Conservation (phyloP, 2,329 filamentous ascomycete genomes). For the Neurospora sp. region DNA sequence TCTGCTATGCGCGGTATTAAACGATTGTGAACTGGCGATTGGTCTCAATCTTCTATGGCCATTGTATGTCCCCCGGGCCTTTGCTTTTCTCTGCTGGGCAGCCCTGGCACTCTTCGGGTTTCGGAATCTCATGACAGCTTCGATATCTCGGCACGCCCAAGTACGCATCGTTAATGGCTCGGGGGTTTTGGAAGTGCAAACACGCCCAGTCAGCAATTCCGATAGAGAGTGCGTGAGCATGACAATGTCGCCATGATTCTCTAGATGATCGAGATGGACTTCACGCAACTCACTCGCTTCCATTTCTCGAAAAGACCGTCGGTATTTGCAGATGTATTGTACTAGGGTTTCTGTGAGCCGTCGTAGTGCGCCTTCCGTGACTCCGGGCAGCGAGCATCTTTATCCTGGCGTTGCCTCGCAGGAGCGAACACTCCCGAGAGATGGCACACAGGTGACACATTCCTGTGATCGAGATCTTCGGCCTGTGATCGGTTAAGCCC, state of each 20-base stretch:
- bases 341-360: background rate
- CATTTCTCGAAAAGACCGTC: background rate
- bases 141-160: background rate
- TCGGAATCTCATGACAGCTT: background rate
- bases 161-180: background rate
- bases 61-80: background rate
- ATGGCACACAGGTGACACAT: background rate
- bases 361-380: background rate
- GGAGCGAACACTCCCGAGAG: background rate
- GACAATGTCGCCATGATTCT: background rate
- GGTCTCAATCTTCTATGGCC: background rate
- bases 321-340: background rate
- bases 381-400: background rate
- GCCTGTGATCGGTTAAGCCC: background rate
- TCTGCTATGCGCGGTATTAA: background rate
- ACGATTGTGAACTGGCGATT: background rate
- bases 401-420: background rate
- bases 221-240: background rate
- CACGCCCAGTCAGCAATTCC: background rate
- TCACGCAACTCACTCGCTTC: background rate
- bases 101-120: background rate
- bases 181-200: background rate
- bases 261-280: background rate
- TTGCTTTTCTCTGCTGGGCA: background rate
- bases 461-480: background rate